Base-by-base conservation (phyloP, 176 grass and related monocot genomes). In the Hsuehochloa calcarea region DNA sequence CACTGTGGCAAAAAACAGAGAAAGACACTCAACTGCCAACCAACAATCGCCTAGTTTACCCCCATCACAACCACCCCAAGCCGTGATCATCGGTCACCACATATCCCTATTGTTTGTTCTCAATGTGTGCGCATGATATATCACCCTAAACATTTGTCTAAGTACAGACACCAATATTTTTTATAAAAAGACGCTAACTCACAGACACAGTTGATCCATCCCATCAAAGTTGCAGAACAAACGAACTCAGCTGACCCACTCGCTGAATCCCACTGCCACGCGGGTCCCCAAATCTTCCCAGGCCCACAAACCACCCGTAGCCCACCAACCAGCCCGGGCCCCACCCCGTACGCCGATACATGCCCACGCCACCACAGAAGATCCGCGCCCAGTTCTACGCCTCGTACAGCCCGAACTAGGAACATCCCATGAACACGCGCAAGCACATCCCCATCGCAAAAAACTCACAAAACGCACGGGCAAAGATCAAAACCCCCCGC, bases 371-470 rank as follows among this genome's bases (percentile, higher is more conserved):
- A 9, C 23, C 76, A 8, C 76, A 80, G 43, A 80, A 66, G 77
- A 80, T 80, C 77, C 61, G 11, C 3, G 5, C 10, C 39, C 62
- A 62, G 88, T 89, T 91, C 75, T 85, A 76, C 69, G 39, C 20
- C 59, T 0, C 59, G 52, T 22, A 22, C 52, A 10, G 22, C 8
- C 8, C 8, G 4, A 26, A 20, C 37, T 25, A 84, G 63, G 63
- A 80, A 68, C 63, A 80, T 9, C 37, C 85, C 68, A 90, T 84
- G 87, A 86, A 82, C 88, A 70, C 73, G 82, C 80, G 58, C 38
- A 11, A 52, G 37, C 38, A 34, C 61, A 50, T 19, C 55, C 38
- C 29, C 40, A 22, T 7, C 54, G 54, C 54, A 4, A 1, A 56
- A 56, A 0, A 50, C 47, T 50, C 47, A 4, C 47, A 16, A 50